These are phyloP conservation scores for Arctium lappa DNA, from an alignment of 129 eudicot species.

Conservation along the genomic window DNA sequence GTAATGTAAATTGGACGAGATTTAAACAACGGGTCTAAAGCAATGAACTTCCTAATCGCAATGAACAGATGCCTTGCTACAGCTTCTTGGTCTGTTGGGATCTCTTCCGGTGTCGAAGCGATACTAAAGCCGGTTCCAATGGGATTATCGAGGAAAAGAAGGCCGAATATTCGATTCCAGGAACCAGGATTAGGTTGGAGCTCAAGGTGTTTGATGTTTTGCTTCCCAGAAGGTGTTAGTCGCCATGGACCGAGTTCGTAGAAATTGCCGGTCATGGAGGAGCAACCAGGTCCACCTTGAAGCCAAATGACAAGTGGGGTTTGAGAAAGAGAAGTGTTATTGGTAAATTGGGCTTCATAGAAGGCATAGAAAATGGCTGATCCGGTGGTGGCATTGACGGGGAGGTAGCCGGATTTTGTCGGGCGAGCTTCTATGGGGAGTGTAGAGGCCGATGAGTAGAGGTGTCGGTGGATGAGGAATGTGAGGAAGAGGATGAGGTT, in stretches of 20 bases:
- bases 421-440: constrained; percentile 73
- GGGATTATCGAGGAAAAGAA: constrained; percentile 77
- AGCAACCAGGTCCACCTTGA: neutral
- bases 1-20: constrained; percentile 67
- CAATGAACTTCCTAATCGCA: constrained; percentile 56
- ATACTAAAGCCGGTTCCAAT: constrained; percentile 87
- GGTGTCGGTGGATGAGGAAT: constrained; percentile 25
- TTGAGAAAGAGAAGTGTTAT: neutral
- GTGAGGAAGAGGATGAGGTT: constrained; percentile 34
- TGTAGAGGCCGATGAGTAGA: constrained; percentile 28
- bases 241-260: neutral
- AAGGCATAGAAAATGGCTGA: neutral
- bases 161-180: constrained; percentile 78
- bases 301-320: neutral
- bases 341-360: neutral
- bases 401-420: constrained; percentile 20
- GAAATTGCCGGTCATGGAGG: neutral
- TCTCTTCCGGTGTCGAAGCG: constrained; percentile 55
- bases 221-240: constrained; percentile 27
- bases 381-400: neutral
- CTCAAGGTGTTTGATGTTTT: constrained; percentile 10
- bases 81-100: constrained; percentile 58
- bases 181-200: constrained; percentile 62
- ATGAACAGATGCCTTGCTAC: constrained; percentile 63
- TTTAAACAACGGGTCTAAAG: constrained; percentile 43